Evolutionary conservation across 768 basidiomycete genomes (phyloP).

Genomic region (Serpula lacrymans): DNA sequence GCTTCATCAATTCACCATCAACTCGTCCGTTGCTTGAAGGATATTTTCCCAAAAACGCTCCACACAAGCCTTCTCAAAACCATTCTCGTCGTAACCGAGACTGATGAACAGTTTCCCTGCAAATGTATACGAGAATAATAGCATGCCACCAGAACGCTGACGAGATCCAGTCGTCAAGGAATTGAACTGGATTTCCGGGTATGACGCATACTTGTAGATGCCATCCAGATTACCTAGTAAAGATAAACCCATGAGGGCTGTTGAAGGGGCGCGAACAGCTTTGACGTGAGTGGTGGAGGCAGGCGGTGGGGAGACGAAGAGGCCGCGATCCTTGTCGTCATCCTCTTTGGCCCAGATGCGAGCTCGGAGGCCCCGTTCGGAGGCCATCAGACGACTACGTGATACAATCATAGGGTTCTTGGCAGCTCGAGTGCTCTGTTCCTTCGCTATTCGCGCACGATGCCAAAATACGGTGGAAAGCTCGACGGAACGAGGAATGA

Average conservation of each 20-base stretch:
- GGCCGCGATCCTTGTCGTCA: constrained; percentile 54
- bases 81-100: constrained; percentile 76
- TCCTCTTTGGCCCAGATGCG: constrained; percentile 73
- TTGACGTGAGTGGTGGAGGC: constrained; percentile 17
- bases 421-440: constrained; percentile 62
- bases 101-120: constrained; percentile 75
- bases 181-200: constrained; percentile 56
- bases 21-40: constrained; percentile 51
- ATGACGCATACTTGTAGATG: constrained; percentile 68
- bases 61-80: constrained; percentile 60
- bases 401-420: constrained; percentile 61
- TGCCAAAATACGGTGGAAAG: constrained; percentile 63
- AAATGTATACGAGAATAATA: constrained; percentile 81
- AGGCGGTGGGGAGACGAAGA: constrained; percentile 30
- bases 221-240: constrained; percentile 83
- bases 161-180: constrained; percentile 81
- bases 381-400: constrained; percentile 62
- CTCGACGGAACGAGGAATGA: constrained; percentile 48
- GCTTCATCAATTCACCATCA: constrained; percentile 36
- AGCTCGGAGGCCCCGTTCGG: constrained; percentile 56
- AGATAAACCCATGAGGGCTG: constrained; percentile 73
- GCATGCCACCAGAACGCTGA: constrained; percentile 74
- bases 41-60: constrained; percentile 67
- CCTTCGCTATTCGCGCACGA: constrained; percentile 64
- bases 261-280: constrained; percentile 45